A percentile compares a stretch with the other conserved stretches of the same genome.
These are phyloP conservation scores for Astrothelium macrocarpum DNA, from an alignment of 495 filamentous ascomycete species.

Conservation along the genomic window DNA sequence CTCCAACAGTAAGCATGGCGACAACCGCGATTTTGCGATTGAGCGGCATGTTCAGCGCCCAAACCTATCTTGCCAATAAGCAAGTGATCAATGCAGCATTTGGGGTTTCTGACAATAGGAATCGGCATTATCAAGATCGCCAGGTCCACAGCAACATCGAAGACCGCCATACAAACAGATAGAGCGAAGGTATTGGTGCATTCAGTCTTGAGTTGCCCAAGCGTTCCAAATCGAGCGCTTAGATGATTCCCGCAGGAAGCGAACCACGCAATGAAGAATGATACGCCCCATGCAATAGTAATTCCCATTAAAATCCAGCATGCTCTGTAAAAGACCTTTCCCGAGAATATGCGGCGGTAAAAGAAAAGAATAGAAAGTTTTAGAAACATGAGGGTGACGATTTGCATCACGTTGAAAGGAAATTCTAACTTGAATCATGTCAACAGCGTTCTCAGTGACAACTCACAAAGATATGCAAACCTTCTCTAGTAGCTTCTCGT, in stretches of 20 bases:
- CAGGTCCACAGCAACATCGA: slow-evolving; percentile 13
- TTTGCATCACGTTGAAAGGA: not conserved
- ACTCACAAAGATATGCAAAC: not conserved
- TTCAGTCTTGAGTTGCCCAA: slow-evolving; percentile 11
- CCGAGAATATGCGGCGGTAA: not conserved
- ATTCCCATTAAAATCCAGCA: slow-evolving; percentile 10
- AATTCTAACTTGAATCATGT: not conserved
- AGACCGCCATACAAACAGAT: slow-evolving; percentile 7
- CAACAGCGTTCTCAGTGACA: not conserved
- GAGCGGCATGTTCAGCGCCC: not conserved
- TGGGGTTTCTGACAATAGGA: slow-evolving; percentile 4
- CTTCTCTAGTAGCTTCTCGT: not conserved
- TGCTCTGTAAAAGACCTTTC: not conserved
- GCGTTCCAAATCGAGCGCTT: slow-evolving; percentile 7
- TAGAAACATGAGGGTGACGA: not conserved
- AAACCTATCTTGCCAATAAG: not conserved
- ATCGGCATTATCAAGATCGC: slow-evolving; percentile 13
- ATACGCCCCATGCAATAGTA: not conserved
- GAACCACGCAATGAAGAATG: slow-evolving; percentile 9
- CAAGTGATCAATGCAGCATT: not conserved
- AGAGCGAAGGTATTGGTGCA: slow-evolving; percentile 13
- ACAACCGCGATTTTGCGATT: not conserved
- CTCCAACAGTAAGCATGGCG: not conserved
- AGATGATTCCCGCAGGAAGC: slow-evolving; percentile 12
- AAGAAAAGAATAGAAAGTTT: not conserved